Percentiles rank a stretch among this genome's conserved stretches.
phyloP scores from a whole-genome alignment of 2,329 filamentous ascomycete species.

The Ceratocystis cacaofunesta region DNA sequence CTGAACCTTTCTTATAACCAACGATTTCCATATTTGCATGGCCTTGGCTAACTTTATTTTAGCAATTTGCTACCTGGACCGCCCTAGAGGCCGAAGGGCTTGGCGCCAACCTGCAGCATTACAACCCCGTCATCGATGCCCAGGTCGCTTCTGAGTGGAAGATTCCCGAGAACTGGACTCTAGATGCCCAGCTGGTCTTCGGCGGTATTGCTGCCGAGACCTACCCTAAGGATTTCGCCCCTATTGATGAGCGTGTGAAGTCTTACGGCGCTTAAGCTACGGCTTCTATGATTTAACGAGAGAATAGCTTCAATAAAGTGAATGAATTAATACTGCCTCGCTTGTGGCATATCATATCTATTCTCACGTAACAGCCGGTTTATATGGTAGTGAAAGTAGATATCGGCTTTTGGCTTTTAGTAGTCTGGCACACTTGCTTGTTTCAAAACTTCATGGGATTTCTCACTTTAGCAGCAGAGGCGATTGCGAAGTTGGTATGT shows the following conservation, averaged over 20 bases:
- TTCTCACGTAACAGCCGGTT: neutral
- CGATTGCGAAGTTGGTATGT: neutral
- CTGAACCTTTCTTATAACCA: neutral
- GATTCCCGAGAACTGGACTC: conserved; percentile 56
- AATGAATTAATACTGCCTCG: neutral
- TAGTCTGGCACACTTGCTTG: no score
- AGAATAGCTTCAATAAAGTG: neutral
- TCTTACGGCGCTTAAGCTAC: conserved; percentile 37
- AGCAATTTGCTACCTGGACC: conserved; percentile 65
- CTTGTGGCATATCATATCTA: neutral
- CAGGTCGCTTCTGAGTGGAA: conserved; percentile 55
- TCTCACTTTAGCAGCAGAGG: neutral
- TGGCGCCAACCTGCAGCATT: conserved; percentile 83
- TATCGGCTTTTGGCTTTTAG: no score
- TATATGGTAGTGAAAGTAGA: neutral
- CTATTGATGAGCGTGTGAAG: conserved; percentile 53
- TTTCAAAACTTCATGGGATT: neutral
- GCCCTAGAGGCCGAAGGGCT: conserved; percentile 71
- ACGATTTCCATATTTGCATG: neutral
- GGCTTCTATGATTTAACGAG: neutral
- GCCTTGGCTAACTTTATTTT: conserved; percentile 13
- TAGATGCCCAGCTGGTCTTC: conserved; percentile 76
- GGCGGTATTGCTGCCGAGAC: conserved; percentile 45
- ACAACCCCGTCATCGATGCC: conserved; percentile 72
- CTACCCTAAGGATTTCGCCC: conserved; percentile 48